A percentile compares a stretch with the other conserved stretches of the same genome.
Conservation (phyloP, 2,329 filamentous ascomycete species). For the Rhexocercosporidium sp. region DNA sequence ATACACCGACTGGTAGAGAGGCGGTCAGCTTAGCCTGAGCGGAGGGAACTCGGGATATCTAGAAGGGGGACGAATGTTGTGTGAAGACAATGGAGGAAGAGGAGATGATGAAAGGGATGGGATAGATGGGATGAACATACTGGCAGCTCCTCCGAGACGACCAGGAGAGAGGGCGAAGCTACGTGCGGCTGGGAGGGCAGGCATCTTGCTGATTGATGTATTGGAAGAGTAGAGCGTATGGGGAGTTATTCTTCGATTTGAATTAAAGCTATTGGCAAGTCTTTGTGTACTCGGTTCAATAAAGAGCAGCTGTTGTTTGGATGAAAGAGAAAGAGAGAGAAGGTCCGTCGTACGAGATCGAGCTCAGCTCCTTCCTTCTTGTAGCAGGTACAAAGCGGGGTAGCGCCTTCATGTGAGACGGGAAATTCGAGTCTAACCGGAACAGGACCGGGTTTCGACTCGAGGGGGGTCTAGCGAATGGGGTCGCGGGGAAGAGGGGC, state of each 20-base stretch:
- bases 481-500: constrained; percentile 23
- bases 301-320: neutral
- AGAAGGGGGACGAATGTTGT: neutral
- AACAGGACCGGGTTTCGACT: neutral
- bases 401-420: constrained; percentile 12
- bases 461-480: constrained; percentile 8
- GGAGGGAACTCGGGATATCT: neutral
- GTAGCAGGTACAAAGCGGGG: constrained; percentile 14
- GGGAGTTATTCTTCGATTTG: neutral
- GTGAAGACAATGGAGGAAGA: neutral
- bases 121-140: neutral
- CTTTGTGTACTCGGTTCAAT: neutral
- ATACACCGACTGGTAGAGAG: constrained; percentile 23
- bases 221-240: neutral
- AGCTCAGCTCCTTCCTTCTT: neutral
- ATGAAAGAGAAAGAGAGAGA: neutral
- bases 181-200: constrained; percentile 15
- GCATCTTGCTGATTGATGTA: constrained; percentile 1
- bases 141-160: constrained; percentile 15
- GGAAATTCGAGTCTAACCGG: neutral
- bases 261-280: constrained; percentile 2
- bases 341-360: neutral
- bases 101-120: neutral
- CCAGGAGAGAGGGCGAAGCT: constrained; percentile 16
- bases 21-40: constrained; percentile 9